These are phyloP conservation scores for Candida sanyaensis DNA, from an alignment of 1,139 yeast genomes.

Conservation along the genomic window DNA sequence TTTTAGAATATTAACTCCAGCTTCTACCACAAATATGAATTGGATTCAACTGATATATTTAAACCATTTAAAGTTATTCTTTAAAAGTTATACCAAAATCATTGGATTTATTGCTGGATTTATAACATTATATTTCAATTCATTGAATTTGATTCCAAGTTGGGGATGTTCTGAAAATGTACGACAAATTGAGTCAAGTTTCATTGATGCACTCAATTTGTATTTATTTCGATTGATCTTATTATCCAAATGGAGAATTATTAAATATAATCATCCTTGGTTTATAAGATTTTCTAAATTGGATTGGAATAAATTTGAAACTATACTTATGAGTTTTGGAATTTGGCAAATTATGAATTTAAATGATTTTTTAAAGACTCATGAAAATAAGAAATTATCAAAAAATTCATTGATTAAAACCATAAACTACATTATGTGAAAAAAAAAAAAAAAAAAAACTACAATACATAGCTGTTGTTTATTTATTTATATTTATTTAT, in stretches of 20 bases:
- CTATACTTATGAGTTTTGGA: slow-evolving; percentile 38
- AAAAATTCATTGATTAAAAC: slow-evolving; percentile 21
- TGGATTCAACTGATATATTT: slow-evolving; percentile 15
- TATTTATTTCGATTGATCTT: slow-evolving; percentile 38
- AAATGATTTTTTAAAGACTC: slow-evolving; percentile 30
- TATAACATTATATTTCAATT: slow-evolving; percentile 28
- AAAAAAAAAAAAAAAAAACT: no score
- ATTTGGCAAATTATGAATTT: slow-evolving; percentile 43
- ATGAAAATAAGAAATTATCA: slow-evolving; percentile 19
- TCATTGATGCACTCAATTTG: slow-evolving; percentile 32
- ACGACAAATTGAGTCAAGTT: slow-evolving; percentile 18
- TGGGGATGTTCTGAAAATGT: slow-evolving; percentile 20
- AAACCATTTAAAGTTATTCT: slow-evolving; percentile 25
- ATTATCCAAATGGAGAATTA: slow-evolving; percentile 46
- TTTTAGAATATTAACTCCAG: slow-evolving; percentile 21
- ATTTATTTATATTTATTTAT: background rate
- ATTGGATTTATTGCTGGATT: slow-evolving; percentile 41
- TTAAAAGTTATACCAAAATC: slow-evolving; percentile 36
- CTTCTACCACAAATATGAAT: background rate
- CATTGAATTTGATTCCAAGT: slow-evolving; percentile 27
- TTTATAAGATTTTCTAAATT: slow-evolving; percentile 26
- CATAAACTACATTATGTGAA: slow-evolving; percentile 21
- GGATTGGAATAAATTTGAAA: slow-evolving; percentile 39
- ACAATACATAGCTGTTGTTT: background rate
- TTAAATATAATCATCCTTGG: slow-evolving; percentile 40